Evolutionary conservation across 2,329 filamentous ascomycete species (phyloP).

Genomic region (Fusarium paranaense): DNA sequence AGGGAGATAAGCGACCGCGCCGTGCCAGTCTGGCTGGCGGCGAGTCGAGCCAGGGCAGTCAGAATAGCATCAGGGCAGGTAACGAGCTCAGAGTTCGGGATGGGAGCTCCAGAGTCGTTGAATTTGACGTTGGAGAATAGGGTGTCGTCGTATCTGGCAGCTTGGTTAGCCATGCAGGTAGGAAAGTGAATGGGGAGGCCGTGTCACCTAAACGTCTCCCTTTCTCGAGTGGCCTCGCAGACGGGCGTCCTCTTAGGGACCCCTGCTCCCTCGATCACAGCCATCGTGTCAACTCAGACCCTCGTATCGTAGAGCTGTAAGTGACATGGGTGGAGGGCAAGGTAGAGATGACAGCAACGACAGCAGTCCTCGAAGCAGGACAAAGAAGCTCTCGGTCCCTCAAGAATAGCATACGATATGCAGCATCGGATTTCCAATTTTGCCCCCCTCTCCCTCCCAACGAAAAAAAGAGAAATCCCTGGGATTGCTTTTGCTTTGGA

Average conservation of each 20-base stretch:
- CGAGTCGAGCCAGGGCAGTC: constrained; percentile 63
- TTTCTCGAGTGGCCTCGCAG: constrained; percentile 45
- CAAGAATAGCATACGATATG: not conserved
- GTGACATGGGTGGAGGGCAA: not conserved
- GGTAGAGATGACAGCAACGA: not conserved
- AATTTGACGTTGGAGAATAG: constrained; percentile 26
- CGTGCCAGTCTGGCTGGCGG: constrained; percentile 55
- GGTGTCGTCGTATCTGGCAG: constrained; percentile 21
- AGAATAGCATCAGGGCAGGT: constrained; percentile 53
- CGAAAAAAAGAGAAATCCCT: not conserved
- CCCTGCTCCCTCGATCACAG: not conserved
- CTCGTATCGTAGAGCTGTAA: not conserved
- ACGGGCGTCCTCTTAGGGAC: constrained; percentile 24
- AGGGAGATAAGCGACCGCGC: constrained; percentile 60
- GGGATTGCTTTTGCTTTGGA: not conserved
- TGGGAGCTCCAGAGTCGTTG: constrained; percentile 39
- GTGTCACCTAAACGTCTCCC: constrained; percentile 48
- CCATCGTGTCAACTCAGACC: not conserved
- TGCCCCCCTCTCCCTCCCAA: not conserved
- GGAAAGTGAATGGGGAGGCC: not conserved
- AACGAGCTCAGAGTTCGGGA: constrained; percentile 42
- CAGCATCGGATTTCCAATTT: not conserved
- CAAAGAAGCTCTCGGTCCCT: not conserved
- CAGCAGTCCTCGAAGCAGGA: not conserved
- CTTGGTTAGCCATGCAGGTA: not conserved